Conservation (phyloP, 176 grass and related monocot species). For the Musa itinerans region DNA sequence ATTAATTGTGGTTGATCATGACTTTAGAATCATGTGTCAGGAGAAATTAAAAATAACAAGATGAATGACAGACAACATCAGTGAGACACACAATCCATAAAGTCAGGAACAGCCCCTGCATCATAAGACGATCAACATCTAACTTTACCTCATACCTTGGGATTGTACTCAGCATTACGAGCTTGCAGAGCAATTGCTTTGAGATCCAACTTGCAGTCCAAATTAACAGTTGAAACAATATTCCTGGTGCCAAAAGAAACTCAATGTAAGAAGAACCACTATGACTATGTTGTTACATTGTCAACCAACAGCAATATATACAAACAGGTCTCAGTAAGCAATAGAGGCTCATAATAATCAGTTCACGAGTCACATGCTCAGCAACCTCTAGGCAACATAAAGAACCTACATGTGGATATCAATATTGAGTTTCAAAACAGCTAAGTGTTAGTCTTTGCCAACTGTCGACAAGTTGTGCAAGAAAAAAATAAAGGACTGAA, state of each 20-base stretch:
- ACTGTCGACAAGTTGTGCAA: too few relatives aligned
- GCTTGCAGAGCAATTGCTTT: constrained; percentile 53
- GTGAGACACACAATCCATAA: neutral
- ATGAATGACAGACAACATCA: constrained; percentile 3
- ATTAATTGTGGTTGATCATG: neutral
- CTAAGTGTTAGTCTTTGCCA: too few relatives aligned
- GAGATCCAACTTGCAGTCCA: constrained; percentile 62
- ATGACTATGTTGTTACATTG: neutral
- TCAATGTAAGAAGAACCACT: neutral
- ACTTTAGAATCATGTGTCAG: neutral
- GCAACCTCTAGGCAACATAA: too few relatives aligned
- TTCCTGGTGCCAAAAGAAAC: constrained; percentile 37
- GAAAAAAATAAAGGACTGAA: too few relatives aligned
- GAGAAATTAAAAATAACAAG: neutral
- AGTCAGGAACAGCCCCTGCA: too few relatives aligned
- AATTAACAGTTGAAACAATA: constrained; percentile 69
- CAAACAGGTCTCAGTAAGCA: too few relatives aligned
- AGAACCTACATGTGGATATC: too few relatives aligned
- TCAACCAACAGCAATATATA: neutral
- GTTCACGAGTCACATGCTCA: too few relatives aligned
- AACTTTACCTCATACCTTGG: constrained; percentile 44
- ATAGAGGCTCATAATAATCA: too few relatives aligned
- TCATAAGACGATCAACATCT: too few relatives aligned
- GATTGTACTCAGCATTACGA: constrained; percentile 80
- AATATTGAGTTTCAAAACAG: too few relatives aligned